Conservation (phyloP, 306 rosid species). For the Malus domestica region ASM211411v1 NC_041796.1:28014501-28015000, state of each 20-base stretch:
- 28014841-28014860: neutral
- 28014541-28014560: neutral
- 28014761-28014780: neutral
- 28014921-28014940: conserved; percentile 5
- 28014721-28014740: too few species aligned
- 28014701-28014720: too few species aligned
- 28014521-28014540: neutral
- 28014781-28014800: neutral
- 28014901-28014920: conserved; percentile 8
- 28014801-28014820: neutral
- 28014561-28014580: too few species aligned
- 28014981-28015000: conserved; percentile 36
- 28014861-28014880: neutral
- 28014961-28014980: conserved; percentile 29
- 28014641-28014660: too few species aligned
- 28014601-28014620: too few species aligned
- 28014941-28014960: conserved; percentile 30
- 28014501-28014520: neutral
- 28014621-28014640: too few species aligned
- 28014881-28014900: neutral
- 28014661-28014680: too few species aligned
- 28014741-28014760: too few species aligned
- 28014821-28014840: too few species aligned
- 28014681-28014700: too few species aligned
- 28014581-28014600: too few species aligned